Base-by-base conservation (phyloP, 2,329 filamentous ascomycete species). In the Myriosclerotinia duriaeana region DNA sequence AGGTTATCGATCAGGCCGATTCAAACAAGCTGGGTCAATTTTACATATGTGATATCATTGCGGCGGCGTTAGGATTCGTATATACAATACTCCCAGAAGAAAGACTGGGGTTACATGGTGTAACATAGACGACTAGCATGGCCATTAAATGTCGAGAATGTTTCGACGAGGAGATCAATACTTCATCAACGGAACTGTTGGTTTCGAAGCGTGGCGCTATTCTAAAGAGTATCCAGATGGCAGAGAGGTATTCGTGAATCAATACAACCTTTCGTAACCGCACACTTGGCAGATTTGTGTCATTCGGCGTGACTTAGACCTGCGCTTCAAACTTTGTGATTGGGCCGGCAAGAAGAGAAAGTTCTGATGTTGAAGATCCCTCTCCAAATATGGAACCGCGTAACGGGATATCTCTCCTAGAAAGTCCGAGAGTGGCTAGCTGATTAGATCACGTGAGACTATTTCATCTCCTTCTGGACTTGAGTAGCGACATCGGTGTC, bases 11-110 rank as follows among this genome's bases (percentile, higher is more conserved):
- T 52, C 30, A 52, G 38, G 36, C 34, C 14, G 26, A 36, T 22
- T 52, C 30, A 46, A 44, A 53, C 7, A 53, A 26, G 38, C 46
- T 38, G 36, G 36, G 40, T 20, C 52, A 40, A 53, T 44, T 56
- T 40, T 56, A 50, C n/a, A 60, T 53, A 50, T 65, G 54, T 54
- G 46, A 54, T 54, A 46, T 68, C 70, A 75, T 75, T 69, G 72
- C 71, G 69, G 65, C 58, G 74, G 74, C 73, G 73, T 75, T 75
- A 50, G 59, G 38, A 54, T 63, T 36, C 54, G 36, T 46, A 58
- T 64, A 30, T 66, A 52, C 26, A 60, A 36, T 34, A 42, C 17
- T 60, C 36, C 20, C 26, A 59, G 56, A 59, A 12, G 26, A 42
- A 65, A 30, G 46, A n/a, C 48, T 44, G 26, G n/a, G 50, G 14